Base-by-base conservation (phyloP, 2,329 filamentous ascomycete genomes). In the Colletotrichum sp. region DNA sequence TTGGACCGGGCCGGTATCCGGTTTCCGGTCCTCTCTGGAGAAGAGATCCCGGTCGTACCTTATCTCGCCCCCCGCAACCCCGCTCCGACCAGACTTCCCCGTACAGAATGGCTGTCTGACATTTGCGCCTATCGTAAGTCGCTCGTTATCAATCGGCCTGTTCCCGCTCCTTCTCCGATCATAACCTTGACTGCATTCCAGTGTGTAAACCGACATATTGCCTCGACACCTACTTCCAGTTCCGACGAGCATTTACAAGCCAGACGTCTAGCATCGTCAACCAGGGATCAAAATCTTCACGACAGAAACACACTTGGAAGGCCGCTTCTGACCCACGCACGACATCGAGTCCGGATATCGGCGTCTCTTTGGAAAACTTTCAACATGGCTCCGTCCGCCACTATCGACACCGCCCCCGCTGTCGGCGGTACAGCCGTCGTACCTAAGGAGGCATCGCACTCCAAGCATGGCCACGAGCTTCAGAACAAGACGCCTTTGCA, bases 321-420 rank as follows among this genome's bases (percentile, higher is more conserved):
- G 27, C 30, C 30, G 16, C 57, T 22, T 32, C 27, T 19, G 57
- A 28, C n/a, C 28, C 9, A 32, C 28, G 25, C 25, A 59, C 28
- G 15, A 19, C 9, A 32, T 30, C 36, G n/a, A 57, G 30, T 36
- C 61, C 39, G 48, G 27, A 30, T 19, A 61, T 15, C 55, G 64
- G 63, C 32, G 28, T 63, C 32, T 36, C 32, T 16, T 32, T n/a
- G 19, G 44, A 44, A 34, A 9, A 63, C 13, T 57, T 59, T 68
- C 44, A 60, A 30, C 16, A 84, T 84, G 82, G 81, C 82, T 8
- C 82, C 83, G 22, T 83, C 82, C 66, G 82, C 81, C 27, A 80
- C 80, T 60, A 78, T 80, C 28, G 80, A 82, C 70, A 76, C 78
- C 28, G 28, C 79, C 61, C 52, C 61, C 19, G 44, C 52, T 48